Conservation (phyloP, 1,284 basidiomycete species). For the Vanrija sp. region DNA sequence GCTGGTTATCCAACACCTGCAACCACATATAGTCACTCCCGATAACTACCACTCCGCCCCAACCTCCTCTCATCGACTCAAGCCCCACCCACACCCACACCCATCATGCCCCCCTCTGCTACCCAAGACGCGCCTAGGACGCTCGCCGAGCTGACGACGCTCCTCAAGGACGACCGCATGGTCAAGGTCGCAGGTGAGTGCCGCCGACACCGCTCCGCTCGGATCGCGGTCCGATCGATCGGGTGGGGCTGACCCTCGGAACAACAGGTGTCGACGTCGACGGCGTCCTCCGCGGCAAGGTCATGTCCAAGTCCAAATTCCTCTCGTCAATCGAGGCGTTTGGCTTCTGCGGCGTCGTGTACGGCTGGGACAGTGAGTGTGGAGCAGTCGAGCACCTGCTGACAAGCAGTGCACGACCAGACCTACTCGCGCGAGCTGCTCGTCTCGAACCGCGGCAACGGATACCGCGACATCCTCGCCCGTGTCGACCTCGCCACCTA, state of each 20-base stretch:
- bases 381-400: slow-evolving; percentile 42
- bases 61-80: not conserved
- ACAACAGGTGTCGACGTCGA: slow-evolving; percentile 60
- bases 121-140: slow-evolving; percentile 57
- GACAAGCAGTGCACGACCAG: slow-evolving; percentile 59
- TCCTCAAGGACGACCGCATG: slow-evolving; percentile 67
- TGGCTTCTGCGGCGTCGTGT: slow-evolving; percentile 88
- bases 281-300: slow-evolving; percentile 88
- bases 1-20: not conserved
- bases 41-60: not conserved
- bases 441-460: slow-evolving; percentile 85
- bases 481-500: slow-evolving; percentile 77
- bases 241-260: not conserved
- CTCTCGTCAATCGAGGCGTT: slow-evolving; percentile 80
- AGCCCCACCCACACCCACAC: not conserved
- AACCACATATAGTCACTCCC: no score
- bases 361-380: slow-evolving; percentile 48
- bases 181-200: slow-evolving; percentile 79
- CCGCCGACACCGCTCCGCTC: not conserved
- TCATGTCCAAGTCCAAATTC: slow-evolving; percentile 92
- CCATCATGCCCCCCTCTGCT: slow-evolving; percentile 39
- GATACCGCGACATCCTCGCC: slow-evolving; percentile 83
- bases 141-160: slow-evolving; percentile 57
- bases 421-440: slow-evolving; percentile 78
- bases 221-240: not conserved